Base-by-base conservation (phyloP, 1,284 basidiomycete species). In the Agroathelia rolfsii region DNA sequence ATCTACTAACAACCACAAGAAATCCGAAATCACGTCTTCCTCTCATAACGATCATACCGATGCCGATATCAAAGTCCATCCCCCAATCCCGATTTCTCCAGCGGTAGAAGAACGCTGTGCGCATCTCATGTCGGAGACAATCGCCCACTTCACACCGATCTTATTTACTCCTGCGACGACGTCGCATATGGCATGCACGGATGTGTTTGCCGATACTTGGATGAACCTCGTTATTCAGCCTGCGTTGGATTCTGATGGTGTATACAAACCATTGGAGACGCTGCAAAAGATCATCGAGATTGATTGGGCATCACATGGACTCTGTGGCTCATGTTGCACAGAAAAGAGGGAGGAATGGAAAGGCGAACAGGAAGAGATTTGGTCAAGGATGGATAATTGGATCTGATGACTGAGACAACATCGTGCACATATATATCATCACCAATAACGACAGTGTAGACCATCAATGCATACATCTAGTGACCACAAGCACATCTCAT, bases 181-280 rank as follows among this genome's bases (percentile, higher is more conserved):
- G 10, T 55, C 62, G 2, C 80, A 83, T 47, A 80, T 81, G 76
- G 56, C 55, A 3, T 84, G 81, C 50, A 82, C 78, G 6, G 72
- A 80, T 46, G 53, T 72, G 0, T 64, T 83, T 35, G 80, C 77
- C 0, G 73, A 76, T 36, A 61, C 55, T 32, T 84, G 80, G 80
- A 77, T 81, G 65, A 43, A 61, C 10, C 57, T 72, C 22, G 76
- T 83, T 8, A 76, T 78, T 24, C 58, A 68, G 28, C 75, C 73
- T 8, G 76, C 77, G 0, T 60, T 83, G 15, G 56, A 56, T 6
- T 56, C 62, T 34, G 66, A 66, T 32, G 69, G 70, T 10, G 72
- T 76, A 28, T 77, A 70, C 38, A 72, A 69, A 35, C 79, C 81
- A 13, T 58, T 84, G 14, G 76, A 81, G 55, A 75, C 73, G 17